Base-by-base conservation (phyloP, 129 eudicot genomes). In the Artemisia tridentata region DNA sequence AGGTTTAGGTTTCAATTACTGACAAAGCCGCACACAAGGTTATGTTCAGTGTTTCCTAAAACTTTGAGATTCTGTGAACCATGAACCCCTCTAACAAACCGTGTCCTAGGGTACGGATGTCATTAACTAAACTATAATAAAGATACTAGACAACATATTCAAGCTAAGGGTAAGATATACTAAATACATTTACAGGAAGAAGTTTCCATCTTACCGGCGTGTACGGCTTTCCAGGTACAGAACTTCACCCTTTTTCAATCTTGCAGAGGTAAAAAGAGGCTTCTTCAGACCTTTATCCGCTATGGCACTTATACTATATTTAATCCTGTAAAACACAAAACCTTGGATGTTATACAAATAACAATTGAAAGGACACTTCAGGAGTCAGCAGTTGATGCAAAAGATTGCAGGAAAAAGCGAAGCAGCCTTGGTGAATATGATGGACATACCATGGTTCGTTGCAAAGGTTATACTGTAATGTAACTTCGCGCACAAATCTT, bases 271-370 rank as follows among this genome's bases (percentile, higher is more conserved):
- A 72, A 80, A 95, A 18, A 86, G 80, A 59, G 97, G 86, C 86
- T 73, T 90, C 60, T 90, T 95, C 65, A 95, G 88, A 43, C 99
- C 99, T 80, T 95, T 90, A 87, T 95, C 99, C 27, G 99, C 99
- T 51, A 95, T 87, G 9, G 91, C 86, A 63, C 96, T 95, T 64
- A 95, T 84, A 75, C 99, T 90, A 74, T 90, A 95, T 70, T 95
- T 90, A 34, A 86, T 84, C 99, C 99, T 95, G 45, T 76, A 16
- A 75, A 75, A 63, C 38, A 60, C 51, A 68, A 1, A 69, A 69
- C 17, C 45, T 14, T 21, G 46, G 3, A 50, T 3, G n/a, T 29
- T 6, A 19, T 19, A 73, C 51, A 45, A 23, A 69, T 46, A 17
- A 72, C 55, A 74, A 68, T 69, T 8, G 11, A 59, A 75, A 29